These are phyloP conservation scores for Magnolia changhungtana DNA, from an alignment of 164 flowering plant genomes.

Conservation along the genomic window DNA sequence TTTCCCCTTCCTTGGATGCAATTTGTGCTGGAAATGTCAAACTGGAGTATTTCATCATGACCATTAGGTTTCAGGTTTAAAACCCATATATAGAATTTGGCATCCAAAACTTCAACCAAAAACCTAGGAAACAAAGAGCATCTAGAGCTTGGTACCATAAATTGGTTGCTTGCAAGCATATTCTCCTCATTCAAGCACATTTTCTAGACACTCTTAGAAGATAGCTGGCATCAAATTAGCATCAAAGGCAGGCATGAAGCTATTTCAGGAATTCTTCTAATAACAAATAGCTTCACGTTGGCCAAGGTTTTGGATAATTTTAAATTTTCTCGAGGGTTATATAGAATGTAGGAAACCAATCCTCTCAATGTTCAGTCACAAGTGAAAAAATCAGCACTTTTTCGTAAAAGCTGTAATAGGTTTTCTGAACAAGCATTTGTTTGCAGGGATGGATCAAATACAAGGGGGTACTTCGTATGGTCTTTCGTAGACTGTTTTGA, in stretches of 20 bases:
- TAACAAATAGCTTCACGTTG: too few relatives aligned
- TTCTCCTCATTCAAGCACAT: background rate
- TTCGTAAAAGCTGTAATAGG: background rate
- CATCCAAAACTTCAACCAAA: background rate
- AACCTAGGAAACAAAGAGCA: background rate
- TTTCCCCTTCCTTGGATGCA: background rate
- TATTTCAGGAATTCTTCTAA: too few relatives aligned
- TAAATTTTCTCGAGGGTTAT: background rate
- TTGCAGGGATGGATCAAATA: conserved; percentile 20
- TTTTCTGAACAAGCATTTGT: background rate
- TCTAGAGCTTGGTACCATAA: background rate
- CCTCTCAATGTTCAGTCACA: background rate
- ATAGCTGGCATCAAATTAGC: background rate
- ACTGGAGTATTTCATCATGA: too few relatives aligned
- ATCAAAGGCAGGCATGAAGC: background rate
- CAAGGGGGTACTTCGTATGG: conserved; percentile 19
- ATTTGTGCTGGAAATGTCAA: background rate
- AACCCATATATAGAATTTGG: background rate
- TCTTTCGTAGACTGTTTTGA: conserved; percentile 16
- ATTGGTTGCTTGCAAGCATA: background rate
- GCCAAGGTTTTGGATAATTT: background rate
- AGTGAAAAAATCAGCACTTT: background rate
- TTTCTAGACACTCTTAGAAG: background rate
- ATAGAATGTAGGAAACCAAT: background rate
- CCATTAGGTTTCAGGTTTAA: too few relatives aligned